Evolutionary conservation across 108 stramenopile species (phyloP).

Genomic region (Cylindrotheca fusiformis): DNA sequence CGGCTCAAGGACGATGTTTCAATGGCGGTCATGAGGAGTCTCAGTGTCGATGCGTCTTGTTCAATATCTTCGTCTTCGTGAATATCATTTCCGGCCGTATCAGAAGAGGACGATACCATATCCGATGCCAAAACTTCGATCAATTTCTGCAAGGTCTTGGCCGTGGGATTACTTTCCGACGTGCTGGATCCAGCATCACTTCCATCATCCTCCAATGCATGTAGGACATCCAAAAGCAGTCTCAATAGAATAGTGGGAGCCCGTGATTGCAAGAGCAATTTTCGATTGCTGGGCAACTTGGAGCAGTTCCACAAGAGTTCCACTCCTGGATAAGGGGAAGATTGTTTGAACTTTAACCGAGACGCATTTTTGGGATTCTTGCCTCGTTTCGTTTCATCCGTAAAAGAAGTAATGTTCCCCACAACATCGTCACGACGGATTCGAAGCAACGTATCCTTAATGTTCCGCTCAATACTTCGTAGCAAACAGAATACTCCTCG

Average conservation of each 20-base stretch:
- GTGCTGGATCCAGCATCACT: conserved; percentile 18
- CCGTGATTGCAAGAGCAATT: conserved; percentile 61
- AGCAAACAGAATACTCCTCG: conserved; percentile 60
- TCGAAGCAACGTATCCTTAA: conserved; percentile 46
- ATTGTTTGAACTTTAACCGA: conserved; percentile 49
- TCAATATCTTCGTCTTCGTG: conserved; percentile 20
- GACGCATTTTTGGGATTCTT: conserved; percentile 29
- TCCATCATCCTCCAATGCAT: conserved; percentile 60
- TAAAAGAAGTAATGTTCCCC: background rate
- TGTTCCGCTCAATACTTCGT: conserved; percentile 51
- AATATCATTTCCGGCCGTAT: background rate
- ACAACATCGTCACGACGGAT: conserved; percentile 73
- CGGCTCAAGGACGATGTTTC: conserved; percentile 62
- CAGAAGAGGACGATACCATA: conserved; percentile 42
- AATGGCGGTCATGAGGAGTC: conserved; percentile 65
- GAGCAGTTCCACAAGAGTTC: conserved; percentile 59
- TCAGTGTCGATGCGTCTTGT: conserved; percentile 58
- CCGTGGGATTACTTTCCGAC: conserved; percentile 54
- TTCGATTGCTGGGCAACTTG: conserved; percentile 64
- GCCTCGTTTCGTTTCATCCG: background rate
- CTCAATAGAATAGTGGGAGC: conserved; percentile 78
- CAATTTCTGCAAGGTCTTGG: conserved; percentile 65
- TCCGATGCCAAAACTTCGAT: conserved; percentile 80
- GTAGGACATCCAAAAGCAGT: conserved; percentile 72
- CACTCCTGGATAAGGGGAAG: conserved; percentile 59